Evolutionary conservation across 495 filamentous ascomycete species (phyloP).

Genomic region (Aspergillus funiculosus): DNA sequence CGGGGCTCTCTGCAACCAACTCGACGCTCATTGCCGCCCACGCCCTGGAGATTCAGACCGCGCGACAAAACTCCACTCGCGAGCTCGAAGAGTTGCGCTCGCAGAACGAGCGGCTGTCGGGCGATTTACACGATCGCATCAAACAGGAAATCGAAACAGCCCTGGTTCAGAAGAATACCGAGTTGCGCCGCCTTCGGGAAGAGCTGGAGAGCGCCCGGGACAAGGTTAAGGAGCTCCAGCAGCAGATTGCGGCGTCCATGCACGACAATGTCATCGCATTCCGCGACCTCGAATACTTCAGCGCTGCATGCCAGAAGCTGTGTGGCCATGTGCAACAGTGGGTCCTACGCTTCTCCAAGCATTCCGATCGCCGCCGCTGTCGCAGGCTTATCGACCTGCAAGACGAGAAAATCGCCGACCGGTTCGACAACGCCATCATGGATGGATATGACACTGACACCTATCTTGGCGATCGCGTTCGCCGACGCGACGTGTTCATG

Average conservation of each 20-base stretch:
- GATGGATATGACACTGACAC: slow-evolving; percentile 86
- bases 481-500: slow-evolving; percentile 89
- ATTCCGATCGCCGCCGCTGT: slow-evolving; percentile 83
- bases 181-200: slow-evolving; percentile 67
- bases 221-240: slow-evolving; percentile 74
- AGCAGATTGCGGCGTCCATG: slow-evolving; percentile 68
- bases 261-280: slow-evolving; percentile 70
- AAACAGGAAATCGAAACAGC: slow-evolving; percentile 54
- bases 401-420: slow-evolving; percentile 84
- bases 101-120: slow-evolving; percentile 53
- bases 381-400: slow-evolving; percentile 71
- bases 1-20: slow-evolving; percentile 65
- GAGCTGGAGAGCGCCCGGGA: slow-evolving; percentile 74
- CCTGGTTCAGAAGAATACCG: slow-evolving; percentile 66
- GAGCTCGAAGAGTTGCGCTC: slow-evolving; percentile 60
- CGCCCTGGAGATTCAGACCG: slow-evolving; percentile 55
- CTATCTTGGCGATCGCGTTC: slow-evolving; percentile 79
- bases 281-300: slow-evolving; percentile 90
- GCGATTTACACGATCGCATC: slow-evolving; percentile 59
- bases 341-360: slow-evolving; percentile 93
- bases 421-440: slow-evolving; percentile 86
- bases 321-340: slow-evolving; percentile 93
- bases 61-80: slow-evolving; percentile 46
- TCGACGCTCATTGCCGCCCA: slow-evolving; percentile 58
- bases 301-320: slow-evolving; percentile 85